Base-by-base conservation (phyloP, 306 rosid genomes). In the Trifolium fragiferum region DNA sequence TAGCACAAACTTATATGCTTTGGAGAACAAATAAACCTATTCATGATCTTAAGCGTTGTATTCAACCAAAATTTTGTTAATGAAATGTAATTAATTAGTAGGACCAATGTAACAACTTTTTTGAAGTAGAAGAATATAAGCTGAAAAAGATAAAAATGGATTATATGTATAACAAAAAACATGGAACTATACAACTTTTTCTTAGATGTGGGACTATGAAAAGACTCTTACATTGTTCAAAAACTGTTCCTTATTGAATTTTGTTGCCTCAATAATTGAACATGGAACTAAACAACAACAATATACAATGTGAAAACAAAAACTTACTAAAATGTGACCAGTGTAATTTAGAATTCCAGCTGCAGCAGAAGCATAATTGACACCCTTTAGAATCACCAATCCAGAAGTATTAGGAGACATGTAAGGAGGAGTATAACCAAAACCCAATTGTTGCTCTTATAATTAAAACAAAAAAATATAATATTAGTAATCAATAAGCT, bases 321-420 rank as follows among this genome's bases (percentile, higher is more conserved):
- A 87, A 71, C 74, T 87, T 81, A 85, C 97, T 72, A 84, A 88
- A 53, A 85, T 27, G 12, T 65, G 33, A 18, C 96, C 97, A 10
- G 91, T 78, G 25, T 65, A 5, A 51, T 92, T 92, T 6, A 89
- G 86, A 85, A 92, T 86, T 63, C 96, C 93, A 73, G 83, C 82
- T 27, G 86, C 88, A 37, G 89, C 96, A 35, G 96, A 92, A 64
- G 93, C 97, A 81, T 87, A 92, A 76, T 89, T 92, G 53, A 86
- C 91, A 57, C 96, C 97, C 57, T 65, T 66, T 59, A 87, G 82
- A 83, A 87, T 16, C 30, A 50, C 73, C 0, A 72, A 12, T 75
- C 96, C 96, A 4, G 59, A 3, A 19, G 90, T 87, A 40, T 89
- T 68, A 47, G 93, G 97, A 37, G 90, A 86, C 73, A 92, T 44